Evolutionary conservation across 768 basidiomycete species (phyloP).

Genomic region (Tephrocybe sp.): DNA sequence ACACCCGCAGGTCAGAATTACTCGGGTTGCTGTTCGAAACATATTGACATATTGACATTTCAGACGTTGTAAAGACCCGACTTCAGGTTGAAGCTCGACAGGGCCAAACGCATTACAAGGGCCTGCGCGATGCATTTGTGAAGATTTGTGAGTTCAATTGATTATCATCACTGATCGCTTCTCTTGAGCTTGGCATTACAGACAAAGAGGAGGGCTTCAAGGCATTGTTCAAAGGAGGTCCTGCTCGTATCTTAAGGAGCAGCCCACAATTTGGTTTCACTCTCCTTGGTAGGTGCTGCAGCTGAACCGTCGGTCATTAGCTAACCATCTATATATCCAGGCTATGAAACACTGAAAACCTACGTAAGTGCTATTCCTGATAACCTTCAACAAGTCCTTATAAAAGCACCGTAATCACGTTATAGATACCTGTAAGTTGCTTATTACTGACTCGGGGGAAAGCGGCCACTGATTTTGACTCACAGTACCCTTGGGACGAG

Average conservation of each 20-base stretch:
- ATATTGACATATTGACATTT: constrained; percentile 12
- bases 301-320: neutral
- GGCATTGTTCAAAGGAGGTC: constrained; percentile 91
- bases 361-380: constrained; percentile 32
- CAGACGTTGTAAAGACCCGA: constrained; percentile 97
- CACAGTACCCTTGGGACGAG: constrained; percentile 81
- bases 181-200: constrained; percentile 29
- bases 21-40: constrained; percentile 13
- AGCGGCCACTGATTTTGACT: constrained; percentile 10
- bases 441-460: constrained; percentile 20
- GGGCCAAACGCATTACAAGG: constrained; percentile 91
- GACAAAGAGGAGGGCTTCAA: constrained; percentile 87
- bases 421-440: constrained; percentile 47
- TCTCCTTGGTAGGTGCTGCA: constrained; percentile 51
- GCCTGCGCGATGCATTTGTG: constrained; percentile 82
- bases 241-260: constrained; percentile 83
- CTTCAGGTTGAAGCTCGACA: constrained; percentile 90
- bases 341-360: constrained; percentile 47
- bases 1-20: constrained; percentile 75
- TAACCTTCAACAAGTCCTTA: constrained; percentile 3
- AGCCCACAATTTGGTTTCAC: constrained; percentile 96
- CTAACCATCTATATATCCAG: constrained; percentile 26
- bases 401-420: constrained; percentile 16
- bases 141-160: constrained; percentile 72
- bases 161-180: neutral